Evolutionary conservation across 2,329 filamentous ascomycete species (phyloP), one percentile per base, ranked within the genome.

Genomic region (Sarocladium brachiariae): DNA sequence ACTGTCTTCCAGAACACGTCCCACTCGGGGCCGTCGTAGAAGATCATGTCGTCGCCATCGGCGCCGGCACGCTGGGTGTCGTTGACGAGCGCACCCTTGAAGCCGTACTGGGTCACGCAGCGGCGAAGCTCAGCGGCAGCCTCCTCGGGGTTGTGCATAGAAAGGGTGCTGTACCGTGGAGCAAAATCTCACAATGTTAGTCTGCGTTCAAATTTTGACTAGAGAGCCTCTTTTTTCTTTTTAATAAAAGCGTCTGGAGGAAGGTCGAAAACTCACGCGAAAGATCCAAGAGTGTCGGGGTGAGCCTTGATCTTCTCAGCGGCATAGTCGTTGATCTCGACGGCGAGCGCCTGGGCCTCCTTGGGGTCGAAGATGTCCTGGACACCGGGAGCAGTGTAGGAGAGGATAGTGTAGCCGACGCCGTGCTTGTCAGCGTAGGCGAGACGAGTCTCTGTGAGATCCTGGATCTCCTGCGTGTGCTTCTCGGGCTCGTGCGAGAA

Each of bases 11-110:
- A 85, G 70, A 86, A 84, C 19, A 74, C 62, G 55, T 82, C 78
- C 71, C 76, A 86, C 53, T 77, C 73, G 0, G 75, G 70, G 8
- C 72, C 67, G 58, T 86, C 83, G 65, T 84, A 86, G 66, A 84
- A 85, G 60, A 84, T 67, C 69, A 81, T 77, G 21, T 74, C 73
- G 51, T 83, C 78, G 33, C 80, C 80, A 52, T 82, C 76, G 0
- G 66, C 55, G 2, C 79, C 80, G 14, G 77, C 71, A 24, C 76
- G 74, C 59, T 86, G 82, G 2, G 73, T 78, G 59, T 84, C 78
- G 58, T 83, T 83, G 41, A 86, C 72, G 4, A 86, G 65, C 3
- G 73, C 79, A 2, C 82, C 81, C 53, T 79, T 74, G 67, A 85
- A 84, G n/a, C 80, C 79, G 46, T 76, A 68, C 53, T 81, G 63